Evolutionary conservation across 1,284 basidiomycete genomes (phyloP), one percentile per base, ranked within the genome.

Genomic region (Cutaneotrichosporon sp.): DNA sequence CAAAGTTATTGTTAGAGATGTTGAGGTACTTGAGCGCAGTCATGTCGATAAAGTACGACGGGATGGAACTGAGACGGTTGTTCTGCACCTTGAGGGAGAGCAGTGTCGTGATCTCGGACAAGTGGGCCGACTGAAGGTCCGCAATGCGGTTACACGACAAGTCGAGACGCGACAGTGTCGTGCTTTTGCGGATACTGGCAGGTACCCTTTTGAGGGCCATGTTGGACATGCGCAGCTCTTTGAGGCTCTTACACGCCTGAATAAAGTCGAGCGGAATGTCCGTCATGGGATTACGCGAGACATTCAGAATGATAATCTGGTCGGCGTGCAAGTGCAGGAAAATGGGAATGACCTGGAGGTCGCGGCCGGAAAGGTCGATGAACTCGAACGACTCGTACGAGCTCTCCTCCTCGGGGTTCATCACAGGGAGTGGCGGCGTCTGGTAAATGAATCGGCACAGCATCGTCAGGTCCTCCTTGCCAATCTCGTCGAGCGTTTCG

Each of bases 201-300:
- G 94, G 94, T 0, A 98, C 86, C 56, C 87, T 85, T 77, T 97
- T 97, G 78, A 97, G 86, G 13, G 90, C 88, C 85, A 97, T 92
- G 63, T 90, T 84, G n/a, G 87, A 87, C 51, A 98, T 79, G 9
- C 87, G 84, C 46, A 99, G 82, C 65, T 94, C 91, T 47, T 86
- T 85, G 26, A 99, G 80, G 5, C 79, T 83, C 3, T 82, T 84
- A 68, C 92, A 97, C 10, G 87, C 84, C 74, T 97, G 90, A 48
- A 97, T 87, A 70, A 99, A 98, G 76, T 98, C 96, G 46, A 90
- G 83, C 0, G 96, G 96, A 35, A 98, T 85, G 71, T 98, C 94
- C 50, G 93, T 83, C 82, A 96, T 91, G 1, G 94, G 92, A 69
- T 98, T 99, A 54, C 88, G 84, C 3, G 92, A 94, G 8, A 98